A percentile compares a stretch with the other conserved stretches of the same genome.
These are phyloP conservation scores for Acorus calamus DNA, from an alignment of 106 monocot species.

Conservation along the genomic window DNA sequence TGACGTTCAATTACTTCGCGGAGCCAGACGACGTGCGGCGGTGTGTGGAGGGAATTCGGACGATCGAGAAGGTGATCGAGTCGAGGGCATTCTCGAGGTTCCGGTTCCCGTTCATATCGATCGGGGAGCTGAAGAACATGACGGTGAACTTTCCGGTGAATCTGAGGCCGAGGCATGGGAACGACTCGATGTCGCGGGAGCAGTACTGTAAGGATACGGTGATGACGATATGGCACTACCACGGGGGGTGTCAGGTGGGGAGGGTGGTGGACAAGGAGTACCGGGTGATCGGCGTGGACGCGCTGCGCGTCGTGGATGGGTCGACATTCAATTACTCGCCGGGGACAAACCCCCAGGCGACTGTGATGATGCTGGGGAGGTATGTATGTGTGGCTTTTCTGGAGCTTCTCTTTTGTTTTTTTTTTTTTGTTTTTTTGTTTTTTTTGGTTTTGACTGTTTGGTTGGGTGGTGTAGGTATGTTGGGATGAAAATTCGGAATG, in stretches of 20 bases:
- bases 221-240: slow-evolving; percentile 95
- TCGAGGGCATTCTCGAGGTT: slow-evolving; percentile 47
- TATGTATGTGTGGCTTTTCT: slow-evolving; percentile 1
- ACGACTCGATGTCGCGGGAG: slow-evolving; percentile 53
- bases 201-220: slow-evolving; percentile 76
- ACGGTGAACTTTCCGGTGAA: slow-evolving; percentile 47
- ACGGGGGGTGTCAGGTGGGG: slow-evolving; percentile 75
- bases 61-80: slow-evolving; percentile 52
- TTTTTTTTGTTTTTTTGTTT: not conserved
- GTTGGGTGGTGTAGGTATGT: slow-evolving; percentile 26
- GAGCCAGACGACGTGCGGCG: slow-evolving; percentile 54
- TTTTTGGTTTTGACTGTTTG: not conserved
- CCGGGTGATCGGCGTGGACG: slow-evolving; percentile 47
- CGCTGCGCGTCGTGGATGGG: slow-evolving; percentile 63
- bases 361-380: slow-evolving; percentile 99
- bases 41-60: slow-evolving; percentile 55
- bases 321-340: slow-evolving; percentile 75
- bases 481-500: slow-evolving; percentile 35
- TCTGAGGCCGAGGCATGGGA: slow-evolving; percentile 39
- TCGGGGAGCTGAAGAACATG: slow-evolving; percentile 53
- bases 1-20: slow-evolving; percentile 88
- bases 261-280: slow-evolving; percentile 51
- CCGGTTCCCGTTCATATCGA: slow-evolving; percentile 38
- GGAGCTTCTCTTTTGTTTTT: not conserved
- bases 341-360: slow-evolving; percentile 91